Percentiles rank a stretch among this genome's conserved stretches.
Evolutionary conservation across 257 asterid genomes (phyloP).

Genomic region (Phtheirospermum japonicum): DNA sequence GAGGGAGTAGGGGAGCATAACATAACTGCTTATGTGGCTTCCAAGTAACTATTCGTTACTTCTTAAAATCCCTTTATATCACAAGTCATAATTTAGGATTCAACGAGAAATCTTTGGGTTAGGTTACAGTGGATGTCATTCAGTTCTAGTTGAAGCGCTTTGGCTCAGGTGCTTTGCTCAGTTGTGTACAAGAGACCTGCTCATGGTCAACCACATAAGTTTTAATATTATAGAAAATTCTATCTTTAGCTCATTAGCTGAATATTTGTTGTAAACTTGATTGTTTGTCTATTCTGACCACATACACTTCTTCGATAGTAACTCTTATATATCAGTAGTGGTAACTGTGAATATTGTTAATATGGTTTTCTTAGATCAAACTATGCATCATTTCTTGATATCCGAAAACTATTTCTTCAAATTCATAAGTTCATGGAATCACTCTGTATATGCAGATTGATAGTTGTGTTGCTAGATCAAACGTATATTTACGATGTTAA

Average conservation of each 20-base stretch:
- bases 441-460: slow-evolving; percentile 56
- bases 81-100: too few relatives aligned
- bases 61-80: background rate
- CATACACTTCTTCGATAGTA: background rate
- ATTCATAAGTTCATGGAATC: slow-evolving; percentile 19
- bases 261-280: background rate
- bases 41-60: background rate
- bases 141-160: too few relatives aligned
- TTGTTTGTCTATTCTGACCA: slow-evolving; percentile 14
- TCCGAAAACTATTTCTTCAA: slow-evolving; percentile 18
- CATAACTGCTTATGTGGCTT: too few relatives aligned
- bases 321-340: slow-evolving; percentile 1
- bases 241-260: too few relatives aligned
- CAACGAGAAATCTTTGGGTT: too few relatives aligned
- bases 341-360: slow-evolving; percentile 10
- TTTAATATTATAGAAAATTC: too few relatives aligned
- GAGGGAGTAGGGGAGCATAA: background rate
- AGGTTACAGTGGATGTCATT: too few relatives aligned
- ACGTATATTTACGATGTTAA: slow-evolving; percentile 72
- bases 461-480: slow-evolving; percentile 76
- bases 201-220: too few relatives aligned
- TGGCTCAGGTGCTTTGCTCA: too few relatives aligned
- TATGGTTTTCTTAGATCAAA: slow-evolving; percentile 19
- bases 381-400: slow-evolving; percentile 23
- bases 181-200: too few relatives aligned